Evolutionary conservation across 441 rosid genomes (phyloP).

Genomic region (Kokia cookei): DNA sequence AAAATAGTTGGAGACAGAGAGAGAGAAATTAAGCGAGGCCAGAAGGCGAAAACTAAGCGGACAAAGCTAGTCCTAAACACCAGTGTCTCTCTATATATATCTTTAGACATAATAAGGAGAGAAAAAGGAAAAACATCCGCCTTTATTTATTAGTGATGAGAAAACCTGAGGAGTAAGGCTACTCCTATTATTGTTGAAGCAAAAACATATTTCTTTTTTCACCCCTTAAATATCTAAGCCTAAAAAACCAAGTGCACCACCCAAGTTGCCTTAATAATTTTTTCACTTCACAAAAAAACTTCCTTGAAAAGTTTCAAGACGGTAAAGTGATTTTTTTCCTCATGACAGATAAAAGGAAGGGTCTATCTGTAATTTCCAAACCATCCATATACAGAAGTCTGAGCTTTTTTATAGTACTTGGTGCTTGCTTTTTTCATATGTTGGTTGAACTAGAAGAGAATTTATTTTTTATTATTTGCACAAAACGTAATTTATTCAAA

Average conservation of each 20-base stretch:
- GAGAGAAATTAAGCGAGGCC: conserved; percentile 11
- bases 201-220: too few species aligned
- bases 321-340: too few species aligned
- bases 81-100: background rate
- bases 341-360: background rate
- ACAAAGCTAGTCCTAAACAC: conserved; percentile 19
- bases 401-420: background rate
- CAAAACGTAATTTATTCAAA: too few species aligned
- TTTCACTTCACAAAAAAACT: too few species aligned
- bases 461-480: too few species aligned
- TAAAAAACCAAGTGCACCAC: background rate
- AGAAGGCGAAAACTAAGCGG: conserved; percentile 1
- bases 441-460: background rate
- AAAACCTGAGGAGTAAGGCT: too few species aligned
- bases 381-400: background rate
- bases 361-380: background rate
- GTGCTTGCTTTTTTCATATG: background rate
- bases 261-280: background rate
- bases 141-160: background rate
- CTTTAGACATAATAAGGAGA: background rate
- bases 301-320: background rate
- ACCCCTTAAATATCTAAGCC: background rate
- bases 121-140: background rate
- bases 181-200: too few species aligned
- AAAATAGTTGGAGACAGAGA: conserved; percentile 32